Percentiles rank a stretch among this genome's conserved stretches.
phyloP scores from a whole-genome alignment of 2,329 filamentous ascomycete species.

The Aspergillus quadricinctus region DNA sequence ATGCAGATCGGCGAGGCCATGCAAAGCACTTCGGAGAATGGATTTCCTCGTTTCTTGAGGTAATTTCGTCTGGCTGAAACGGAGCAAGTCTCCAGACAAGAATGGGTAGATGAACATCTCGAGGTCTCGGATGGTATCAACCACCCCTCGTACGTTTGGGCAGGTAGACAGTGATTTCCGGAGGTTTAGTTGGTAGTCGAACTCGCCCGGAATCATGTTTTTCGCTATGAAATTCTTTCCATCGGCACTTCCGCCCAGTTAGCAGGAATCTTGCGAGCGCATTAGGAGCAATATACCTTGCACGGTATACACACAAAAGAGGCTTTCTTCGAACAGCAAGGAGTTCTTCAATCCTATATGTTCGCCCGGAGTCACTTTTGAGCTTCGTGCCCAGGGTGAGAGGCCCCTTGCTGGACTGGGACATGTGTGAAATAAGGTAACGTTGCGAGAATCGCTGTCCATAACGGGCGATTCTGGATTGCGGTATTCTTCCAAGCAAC shows the following conservation, averaged over 20 bases:
- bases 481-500: too few relatives aligned
- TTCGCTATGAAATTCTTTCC: background rate
- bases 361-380: constrained; percentile 1
- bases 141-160: too few relatives aligned
- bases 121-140: too few relatives aligned
- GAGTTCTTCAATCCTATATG: constrained; percentile 2
- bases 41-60: too few relatives aligned
- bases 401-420: background rate
- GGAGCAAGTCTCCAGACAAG: too few relatives aligned
- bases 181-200: background rate
- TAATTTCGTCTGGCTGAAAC: too few relatives aligned
- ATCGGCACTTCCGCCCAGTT: background rate
- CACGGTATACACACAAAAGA: constrained; percentile 5
- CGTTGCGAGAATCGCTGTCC: too few relatives aligned
- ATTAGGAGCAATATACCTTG: background rate
- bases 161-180: background rate
- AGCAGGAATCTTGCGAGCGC: background rate
- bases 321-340: constrained; percentile 1
- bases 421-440: too few relatives aligned
- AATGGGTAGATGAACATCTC: too few relatives aligned
- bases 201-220: background rate
- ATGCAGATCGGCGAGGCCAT: too few relatives aligned
- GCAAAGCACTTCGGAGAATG: too few relatives aligned
- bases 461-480: too few relatives aligned
- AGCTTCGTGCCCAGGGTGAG: background rate